A percentile compares a stretch with the other conserved stretches of the same genome.
phyloP scores from a whole-genome alignment of 768 basidiomycete genomes.

The Paxillus involutus region DNA sequence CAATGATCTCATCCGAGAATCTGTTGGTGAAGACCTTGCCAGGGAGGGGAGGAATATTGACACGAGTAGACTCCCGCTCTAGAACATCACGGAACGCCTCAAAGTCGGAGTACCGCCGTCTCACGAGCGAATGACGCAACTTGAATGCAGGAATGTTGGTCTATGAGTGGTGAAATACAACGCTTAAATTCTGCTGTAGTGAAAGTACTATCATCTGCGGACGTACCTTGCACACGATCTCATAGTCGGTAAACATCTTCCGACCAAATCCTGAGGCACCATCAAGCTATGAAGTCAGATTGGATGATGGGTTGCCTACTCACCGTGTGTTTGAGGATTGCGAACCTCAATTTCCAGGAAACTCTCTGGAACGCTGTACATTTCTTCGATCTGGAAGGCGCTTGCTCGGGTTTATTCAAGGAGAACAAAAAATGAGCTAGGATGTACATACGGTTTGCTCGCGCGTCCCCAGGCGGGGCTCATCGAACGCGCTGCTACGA shows the following conservation, averaged over 20 bases:
- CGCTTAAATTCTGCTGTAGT: conserved; percentile 4
- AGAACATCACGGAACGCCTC: conserved; percentile 98
- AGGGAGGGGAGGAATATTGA: conserved; percentile 96
- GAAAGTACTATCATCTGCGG: neutral
- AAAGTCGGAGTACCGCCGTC: conserved; percentile 89
- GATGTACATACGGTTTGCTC: conserved; percentile 54
- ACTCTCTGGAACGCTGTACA: conserved; percentile 97
- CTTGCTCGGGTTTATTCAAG: conserved; percentile 35
- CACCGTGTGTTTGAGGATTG: conserved; percentile 96
- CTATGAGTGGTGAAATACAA: conserved; percentile 37
- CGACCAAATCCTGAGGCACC: conserved; percentile 76
- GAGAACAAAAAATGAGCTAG: conserved; percentile 3
- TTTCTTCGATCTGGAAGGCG: conserved; percentile 82
- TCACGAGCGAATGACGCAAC: conserved; percentile 86
- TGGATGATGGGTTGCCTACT: neutral
- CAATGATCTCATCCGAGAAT: conserved; percentile 98
- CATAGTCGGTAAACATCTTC: conserved; percentile 99
- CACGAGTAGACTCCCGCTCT: conserved; percentile 93
- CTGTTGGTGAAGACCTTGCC: conserved; percentile 99
- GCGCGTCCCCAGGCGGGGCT: conserved; percentile 45
- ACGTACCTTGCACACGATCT: conserved; percentile 91
- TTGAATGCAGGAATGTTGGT: conserved; percentile 99
- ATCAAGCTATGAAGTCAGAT: neutral
- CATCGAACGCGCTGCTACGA: conserved; percentile 58
- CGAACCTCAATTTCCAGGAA: conserved; percentile 97